phyloP scores from a whole-genome alignment of 352 stramenopile species.

The Elongisporangium anandrum region DNA sequence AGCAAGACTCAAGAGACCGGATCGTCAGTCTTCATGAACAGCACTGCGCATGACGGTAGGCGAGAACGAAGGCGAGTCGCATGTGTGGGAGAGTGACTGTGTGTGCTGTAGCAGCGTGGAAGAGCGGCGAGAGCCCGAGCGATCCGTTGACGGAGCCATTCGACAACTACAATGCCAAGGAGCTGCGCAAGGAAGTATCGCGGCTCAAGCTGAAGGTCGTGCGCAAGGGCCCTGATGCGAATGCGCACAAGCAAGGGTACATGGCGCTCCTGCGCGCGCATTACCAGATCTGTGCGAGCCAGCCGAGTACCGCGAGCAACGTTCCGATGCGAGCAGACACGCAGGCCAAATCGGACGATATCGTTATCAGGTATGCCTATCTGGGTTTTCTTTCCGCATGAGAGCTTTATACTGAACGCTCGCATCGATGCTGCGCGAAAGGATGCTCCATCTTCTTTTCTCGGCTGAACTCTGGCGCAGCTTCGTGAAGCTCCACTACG shows the following conservation, averaged over 20 bases:
- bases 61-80: background rate
- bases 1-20: background rate
- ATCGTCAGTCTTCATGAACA: background rate
- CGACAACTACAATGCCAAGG: constrained; percentile 24
- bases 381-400: background rate
- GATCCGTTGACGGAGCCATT: constrained; percentile 21
- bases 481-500: constrained; percentile 9
- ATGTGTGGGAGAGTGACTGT: background rate
- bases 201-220: constrained; percentile 29
- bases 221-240: constrained; percentile 14
- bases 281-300: background rate
- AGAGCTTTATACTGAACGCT: background rate
- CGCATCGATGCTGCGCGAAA: background rate
- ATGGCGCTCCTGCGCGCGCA: constrained; percentile 26
- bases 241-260: constrained; percentile 36
- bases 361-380: constrained; percentile 3
- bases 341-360: background rate
- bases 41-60: background rate
- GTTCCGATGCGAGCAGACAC: background rate
- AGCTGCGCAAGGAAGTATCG: constrained; percentile 28
- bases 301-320: background rate
- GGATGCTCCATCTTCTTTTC: constrained; percentile 12
- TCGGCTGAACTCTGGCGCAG: constrained; percentile 14
- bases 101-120: background rate
- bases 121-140: background rate